Evolutionary conservation across 176 grass and related monocot species (phyloP).

Genomic region (Oryza coarctata): DNA sequence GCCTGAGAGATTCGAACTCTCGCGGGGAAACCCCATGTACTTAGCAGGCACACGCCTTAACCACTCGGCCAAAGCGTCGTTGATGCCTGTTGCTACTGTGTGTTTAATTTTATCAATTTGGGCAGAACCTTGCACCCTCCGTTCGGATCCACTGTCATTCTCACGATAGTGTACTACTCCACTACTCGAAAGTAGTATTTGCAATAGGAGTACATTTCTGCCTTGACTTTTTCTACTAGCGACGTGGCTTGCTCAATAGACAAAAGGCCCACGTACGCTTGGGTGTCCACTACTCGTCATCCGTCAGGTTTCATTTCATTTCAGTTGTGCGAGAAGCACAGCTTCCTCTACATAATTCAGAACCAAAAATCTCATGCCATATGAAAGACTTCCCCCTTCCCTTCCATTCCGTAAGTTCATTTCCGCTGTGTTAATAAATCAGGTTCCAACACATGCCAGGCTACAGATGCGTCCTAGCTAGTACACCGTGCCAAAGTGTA

Average conservation of each 20-base stretch:
- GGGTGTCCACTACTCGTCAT: neutral
- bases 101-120: too few species aligned
- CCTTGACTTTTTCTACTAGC: neutral
- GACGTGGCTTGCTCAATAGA: neutral
- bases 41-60: slow-evolving; percentile 99
- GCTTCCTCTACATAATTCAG: neutral
- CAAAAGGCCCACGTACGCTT: neutral
- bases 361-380: neutral
- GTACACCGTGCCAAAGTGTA: neutral
- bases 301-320: neutral
- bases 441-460: neutral
- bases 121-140: too few species aligned
- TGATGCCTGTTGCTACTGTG: too few species aligned
- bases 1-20: slow-evolving; percentile 94
- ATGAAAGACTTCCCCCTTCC: neutral
- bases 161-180: too few species aligned
- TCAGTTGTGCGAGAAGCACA: neutral
- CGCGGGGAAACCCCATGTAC: slow-evolving; percentile 95
- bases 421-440: slow-evolving; percentile 19
- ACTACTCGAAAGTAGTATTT: too few species aligned
- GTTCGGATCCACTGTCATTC: too few species aligned
- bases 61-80: slow-evolving; percentile 97
- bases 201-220: too few species aligned
- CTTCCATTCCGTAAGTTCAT: neutral
- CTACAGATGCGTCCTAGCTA: neutral